phyloP scores from a whole-genome alignment of 2,329 filamentous ascomycete genomes.

The Lachnellula cervina region DNA sequence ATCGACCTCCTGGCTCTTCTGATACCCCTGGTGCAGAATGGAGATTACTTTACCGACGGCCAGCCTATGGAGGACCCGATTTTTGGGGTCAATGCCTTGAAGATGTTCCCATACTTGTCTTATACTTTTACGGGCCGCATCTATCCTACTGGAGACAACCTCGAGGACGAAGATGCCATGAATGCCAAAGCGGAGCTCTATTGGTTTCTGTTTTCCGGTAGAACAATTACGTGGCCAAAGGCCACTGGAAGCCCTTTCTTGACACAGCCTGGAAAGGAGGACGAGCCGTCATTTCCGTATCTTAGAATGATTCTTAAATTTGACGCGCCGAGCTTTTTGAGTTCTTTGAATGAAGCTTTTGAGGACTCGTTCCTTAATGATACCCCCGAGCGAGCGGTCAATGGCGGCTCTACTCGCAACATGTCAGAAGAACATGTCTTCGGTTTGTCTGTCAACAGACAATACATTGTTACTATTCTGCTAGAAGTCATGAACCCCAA shows the following conservation, averaged over 20 bases:
- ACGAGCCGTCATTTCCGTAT: constrained; percentile 78
- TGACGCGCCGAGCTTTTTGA: constrained; percentile 87
- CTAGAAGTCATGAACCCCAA: constrained; percentile 80
- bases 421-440: constrained; percentile 62
- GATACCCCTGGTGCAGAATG: constrained; percentile 52
- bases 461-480: constrained; percentile 87
- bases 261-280: constrained; percentile 50
- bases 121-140: constrained; percentile 83
- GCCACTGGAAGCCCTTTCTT: constrained; percentile 55
- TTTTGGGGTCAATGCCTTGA: constrained; percentile 68
- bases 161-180: constrained; percentile 67
- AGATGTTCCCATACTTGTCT: constrained; percentile 91
- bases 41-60: constrained; percentile 47
- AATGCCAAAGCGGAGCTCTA: constrained; percentile 86
- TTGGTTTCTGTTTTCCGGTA: constrained; percentile 87
- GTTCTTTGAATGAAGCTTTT: constrained; percentile 93
- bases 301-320: constrained; percentile 80
- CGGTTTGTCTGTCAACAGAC: constrained; percentile 72
- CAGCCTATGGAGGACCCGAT: constrained; percentile 56
- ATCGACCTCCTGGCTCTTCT: constrained; percentile 75
- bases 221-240: constrained; percentile 69
- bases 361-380: constrained; percentile 93
- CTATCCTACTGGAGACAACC: constrained; percentile 79
- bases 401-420: constrained; percentile 44
- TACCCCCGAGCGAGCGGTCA: constrained; percentile 57